Percentiles rank a stretch among this genome's conserved stretches.
phyloP scores from a whole-genome alignment of 331 rosid species.

The Pyracantha coccinea region DNA sequence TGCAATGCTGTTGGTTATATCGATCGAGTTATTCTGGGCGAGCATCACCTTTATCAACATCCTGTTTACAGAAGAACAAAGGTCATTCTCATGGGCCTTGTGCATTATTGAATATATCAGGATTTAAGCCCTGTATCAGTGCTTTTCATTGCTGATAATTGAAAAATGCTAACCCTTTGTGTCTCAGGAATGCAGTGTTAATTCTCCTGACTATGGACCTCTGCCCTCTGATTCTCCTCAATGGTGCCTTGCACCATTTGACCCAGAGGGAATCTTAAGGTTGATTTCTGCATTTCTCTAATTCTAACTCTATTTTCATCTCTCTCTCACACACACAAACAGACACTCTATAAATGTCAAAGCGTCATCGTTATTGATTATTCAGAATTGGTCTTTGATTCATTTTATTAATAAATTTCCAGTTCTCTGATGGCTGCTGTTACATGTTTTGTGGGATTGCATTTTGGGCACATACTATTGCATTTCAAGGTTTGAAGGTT shows the following conservation, averaged over 20 bases:
- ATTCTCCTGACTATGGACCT: slow-evolving; percentile 78
- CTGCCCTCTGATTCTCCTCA: slow-evolving; percentile 61
- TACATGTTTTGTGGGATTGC: slow-evolving; percentile 76
- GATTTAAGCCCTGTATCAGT: neutral
- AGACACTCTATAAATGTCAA: neutral
- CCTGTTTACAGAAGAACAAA: slow-evolving; percentile 74
- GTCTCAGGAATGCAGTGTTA: slow-evolving; percentile 60
- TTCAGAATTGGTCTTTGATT: neutral
- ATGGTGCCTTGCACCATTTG: slow-evolving; percentile 85
- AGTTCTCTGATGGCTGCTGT: slow-evolving; percentile 79
- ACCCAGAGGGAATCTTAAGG: slow-evolving; percentile 80
- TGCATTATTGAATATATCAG: slow-evolving; percentile 12
- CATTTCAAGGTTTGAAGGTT: slow-evolving; percentile 42
- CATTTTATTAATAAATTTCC: slow-evolving; percentile 23
- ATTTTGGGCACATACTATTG: slow-evolving; percentile 60
- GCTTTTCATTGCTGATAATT: slow-evolving; percentile 1
- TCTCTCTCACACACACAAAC: neutral
- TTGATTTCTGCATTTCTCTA: slow-evolving; percentile 9
- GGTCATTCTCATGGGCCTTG: slow-evolving; percentile 27
- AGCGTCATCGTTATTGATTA: neutral
- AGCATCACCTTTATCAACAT: slow-evolving; percentile 61
- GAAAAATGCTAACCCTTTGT: slow-evolving; percentile 17
- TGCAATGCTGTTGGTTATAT: slow-evolving; percentile 56
- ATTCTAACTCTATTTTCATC: neutral
- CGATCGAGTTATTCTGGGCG: slow-evolving; percentile 36